Conservation (phyloP, 2,329 filamentous ascomycete species). For the Thermochaetoides dissita region DNA sequence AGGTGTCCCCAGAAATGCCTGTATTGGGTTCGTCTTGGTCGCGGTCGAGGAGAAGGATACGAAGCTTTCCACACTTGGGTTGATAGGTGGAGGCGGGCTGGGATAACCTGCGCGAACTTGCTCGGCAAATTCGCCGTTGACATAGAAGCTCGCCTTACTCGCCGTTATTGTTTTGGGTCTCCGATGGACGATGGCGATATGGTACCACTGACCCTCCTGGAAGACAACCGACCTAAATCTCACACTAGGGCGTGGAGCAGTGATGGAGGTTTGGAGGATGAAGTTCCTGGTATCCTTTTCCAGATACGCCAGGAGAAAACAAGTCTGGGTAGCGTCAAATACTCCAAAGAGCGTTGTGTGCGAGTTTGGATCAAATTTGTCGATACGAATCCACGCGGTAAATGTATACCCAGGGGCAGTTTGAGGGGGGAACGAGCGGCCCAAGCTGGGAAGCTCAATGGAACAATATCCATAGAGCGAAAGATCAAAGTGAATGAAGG, state of each 20-base stretch:
- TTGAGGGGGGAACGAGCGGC: slow-evolving; percentile 69
- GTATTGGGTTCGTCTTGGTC: slow-evolving; percentile 53
- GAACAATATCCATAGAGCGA: slow-evolving; percentile 79
- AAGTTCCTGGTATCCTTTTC: slow-evolving; percentile 89
- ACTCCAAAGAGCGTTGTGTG: slow-evolving; percentile 95
- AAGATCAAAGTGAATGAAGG: slow-evolving; percentile 88
- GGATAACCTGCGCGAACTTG: slow-evolving; percentile 85
- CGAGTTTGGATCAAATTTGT: slow-evolving; percentile 67
- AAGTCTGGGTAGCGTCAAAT: slow-evolving; percentile 82
- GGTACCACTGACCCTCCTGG: slow-evolving; percentile 71
- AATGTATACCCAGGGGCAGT: slow-evolving; percentile 79
- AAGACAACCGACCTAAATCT: slow-evolving; percentile 80
- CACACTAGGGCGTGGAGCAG: slow-evolving; percentile 72
- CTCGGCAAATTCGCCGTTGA: slow-evolving; percentile 88
- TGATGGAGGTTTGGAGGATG: slow-evolving; percentile 90
- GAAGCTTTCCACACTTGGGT: slow-evolving; percentile 52
- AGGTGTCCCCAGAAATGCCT: slow-evolving; percentile 88
- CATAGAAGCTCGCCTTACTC: slow-evolving; percentile 74
- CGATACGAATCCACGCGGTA: slow-evolving; percentile 75
- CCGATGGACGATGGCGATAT: slow-evolving; percentile 77
- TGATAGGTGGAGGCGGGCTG: slow-evolving; percentile 51
- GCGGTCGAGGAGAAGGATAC: slow-evolving; percentile 49
- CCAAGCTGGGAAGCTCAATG: slow-evolving; percentile 76
- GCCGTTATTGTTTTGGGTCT: slow-evolving; percentile 59
- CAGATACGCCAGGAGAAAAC: slow-evolving; percentile 84